Base-by-base conservation (phyloP, 108 stramenopile genomes). In the Conticribra guillardii region DNA sequence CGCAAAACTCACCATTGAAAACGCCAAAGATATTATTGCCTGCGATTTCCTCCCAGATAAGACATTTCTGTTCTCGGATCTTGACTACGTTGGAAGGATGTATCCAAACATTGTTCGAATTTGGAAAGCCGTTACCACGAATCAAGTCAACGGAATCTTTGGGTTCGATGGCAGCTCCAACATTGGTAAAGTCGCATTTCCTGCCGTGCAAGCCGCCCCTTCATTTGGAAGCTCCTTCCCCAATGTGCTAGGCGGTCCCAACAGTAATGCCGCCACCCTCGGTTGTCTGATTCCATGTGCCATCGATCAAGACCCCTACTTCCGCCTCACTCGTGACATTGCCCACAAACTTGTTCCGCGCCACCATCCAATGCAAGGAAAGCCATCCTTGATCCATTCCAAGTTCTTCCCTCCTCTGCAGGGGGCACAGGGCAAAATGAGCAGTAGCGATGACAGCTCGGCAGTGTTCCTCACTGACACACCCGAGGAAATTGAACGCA, bases 251-350 rank as follows among this genome's bases (percentile, higher is more conserved):
- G 58, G 66, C 11, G 85, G 71, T 19, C 33, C 47, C n/a, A 22
- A 53, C 3, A 7, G 32, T 7, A 85, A 81, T 19, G 82, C 80
- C 7, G 79, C 79, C 19, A 84, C 88, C 30, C 61, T 85, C 46
- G 80, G 85, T 18, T 95, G 94, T 66, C 81, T 98, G 60, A 97
- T 97, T 65, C 98, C 98, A n/a, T 98, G 97, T 71, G 99, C 97
- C 59, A 99, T 99, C 71, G 99, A 99, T 73, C 98, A 99, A 84
- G 99, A 99, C 80, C 97, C 99, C 4, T 99, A 99, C 87, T 99
- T 99, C 81, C 96, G 99, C 31, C 91, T 99, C 84, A 99, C 99
- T 24, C 87, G 99, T 22, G 99, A 99, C 73, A 89, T 99, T 48
- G 99, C 99, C 8, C 97, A 92, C 84, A 95, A 95, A 69, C 53